Evolutionary conservation across 768 basidiomycete genomes (phyloP).

Genomic region (Daedalea quercina): DNA sequence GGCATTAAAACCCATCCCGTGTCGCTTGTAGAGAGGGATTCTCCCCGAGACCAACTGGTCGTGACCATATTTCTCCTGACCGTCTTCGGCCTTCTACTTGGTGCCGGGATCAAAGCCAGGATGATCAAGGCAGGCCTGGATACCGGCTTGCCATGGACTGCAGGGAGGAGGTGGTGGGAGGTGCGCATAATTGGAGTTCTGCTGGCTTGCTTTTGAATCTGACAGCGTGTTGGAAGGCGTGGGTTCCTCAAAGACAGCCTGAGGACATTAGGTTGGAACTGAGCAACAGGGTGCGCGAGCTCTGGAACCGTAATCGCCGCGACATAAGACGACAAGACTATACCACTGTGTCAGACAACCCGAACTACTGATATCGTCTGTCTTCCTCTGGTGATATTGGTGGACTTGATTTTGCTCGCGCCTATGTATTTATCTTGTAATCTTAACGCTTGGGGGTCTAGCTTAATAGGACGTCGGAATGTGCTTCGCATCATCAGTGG

Average conservation of each 20-base stretch:
- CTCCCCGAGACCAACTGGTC: constrained; percentile 89
- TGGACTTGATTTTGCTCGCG: too few relatives aligned
- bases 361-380: not conserved
- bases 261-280: constrained; percentile 45
- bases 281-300: constrained; percentile 9
- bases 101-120: constrained; percentile 77
- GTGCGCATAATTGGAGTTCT: constrained; percentile 30
- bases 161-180: constrained; percentile 78
- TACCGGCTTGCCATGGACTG: constrained; percentile 54
- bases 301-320: not conserved
- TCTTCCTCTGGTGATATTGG: too few relatives aligned
- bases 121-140: constrained; percentile 75
- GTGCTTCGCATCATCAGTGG: too few relatives aligned
- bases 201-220: not conserved
- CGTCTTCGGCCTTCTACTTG: constrained; percentile 79
- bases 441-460: too few relatives aligned
- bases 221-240: constrained; percentile 32
- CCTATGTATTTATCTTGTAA: too few relatives aligned
- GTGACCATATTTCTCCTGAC: constrained; percentile 87
- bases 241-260: constrained; percentile 39
- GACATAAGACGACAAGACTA: not conserved
- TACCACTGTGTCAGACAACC: not conserved
- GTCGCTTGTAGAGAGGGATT: constrained; percentile 70
- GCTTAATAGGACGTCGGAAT: too few relatives aligned
- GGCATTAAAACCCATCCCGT: not conserved